These are phyloP conservation scores for Sporothrix humicola DNA, from an alignment of 2,329 filamentous ascomycete genomes.

Conservation along the genomic window DNA sequence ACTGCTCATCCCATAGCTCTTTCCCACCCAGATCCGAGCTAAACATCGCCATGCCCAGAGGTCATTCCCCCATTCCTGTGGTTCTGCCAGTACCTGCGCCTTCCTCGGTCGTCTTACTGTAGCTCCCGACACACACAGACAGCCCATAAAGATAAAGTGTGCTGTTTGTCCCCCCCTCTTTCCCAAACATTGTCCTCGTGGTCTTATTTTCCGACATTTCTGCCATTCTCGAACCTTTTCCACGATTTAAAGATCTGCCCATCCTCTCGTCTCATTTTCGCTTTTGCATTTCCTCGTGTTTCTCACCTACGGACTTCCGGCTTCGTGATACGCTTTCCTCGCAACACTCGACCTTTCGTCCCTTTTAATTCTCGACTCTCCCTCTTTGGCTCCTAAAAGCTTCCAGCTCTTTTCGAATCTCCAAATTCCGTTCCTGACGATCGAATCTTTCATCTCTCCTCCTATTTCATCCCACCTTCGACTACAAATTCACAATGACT, in stretches of 20 bases:
- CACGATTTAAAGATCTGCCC: not conserved
- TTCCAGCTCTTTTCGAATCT: not conserved
- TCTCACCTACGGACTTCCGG: conserved; percentile 29
- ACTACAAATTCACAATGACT: conserved; percentile 49
- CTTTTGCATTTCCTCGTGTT: not conserved
- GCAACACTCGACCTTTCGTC: not conserved
- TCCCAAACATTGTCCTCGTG: not conserved
- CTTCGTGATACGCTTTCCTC: conserved; percentile 20
- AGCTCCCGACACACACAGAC: conserved; percentile 9
- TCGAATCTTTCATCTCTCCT: not conserved
- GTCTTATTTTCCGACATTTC: conserved; percentile 1
- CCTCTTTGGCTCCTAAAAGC: not conserved
- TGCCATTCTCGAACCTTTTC: not conserved
- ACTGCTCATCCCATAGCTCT: conserved; percentile 15
- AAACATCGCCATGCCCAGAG: conserved; percentile 16
- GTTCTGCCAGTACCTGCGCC: conserved; percentile 7
- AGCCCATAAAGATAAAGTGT: conserved; percentile 23
- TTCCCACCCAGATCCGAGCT: conserved; percentile 29
- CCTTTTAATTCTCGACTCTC: not conserved
- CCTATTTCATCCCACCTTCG: not conserved
- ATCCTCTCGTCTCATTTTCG: not conserved
- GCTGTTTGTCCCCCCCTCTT: conserved; percentile 20
- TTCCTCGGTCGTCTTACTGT: conserved; percentile 27
- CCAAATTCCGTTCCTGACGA: not conserved
- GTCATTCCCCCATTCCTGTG: not conserved